Percentiles rank a stretch among this genome's conserved stretches.
These are phyloP conservation scores for Gnomoniopsis smithogilvyi DNA, from an alignment of 2,329 filamentous ascomycete species.

Conservation along the genomic window DNA sequence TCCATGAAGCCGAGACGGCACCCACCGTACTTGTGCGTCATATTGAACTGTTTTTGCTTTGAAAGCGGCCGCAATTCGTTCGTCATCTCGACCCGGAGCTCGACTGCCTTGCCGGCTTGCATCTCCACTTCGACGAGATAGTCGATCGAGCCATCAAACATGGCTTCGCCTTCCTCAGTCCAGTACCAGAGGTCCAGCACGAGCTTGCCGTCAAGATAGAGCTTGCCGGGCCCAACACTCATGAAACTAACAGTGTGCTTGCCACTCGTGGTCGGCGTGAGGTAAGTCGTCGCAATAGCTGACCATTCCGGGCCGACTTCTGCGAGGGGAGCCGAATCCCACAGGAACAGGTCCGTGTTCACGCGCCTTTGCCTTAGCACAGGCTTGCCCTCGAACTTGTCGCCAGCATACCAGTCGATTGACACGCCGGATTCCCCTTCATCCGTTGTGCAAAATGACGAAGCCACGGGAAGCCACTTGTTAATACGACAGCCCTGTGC, in stretches of 20 bases:
- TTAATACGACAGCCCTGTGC: conserved; percentile 61
- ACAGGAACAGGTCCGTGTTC: conserved; percentile 67
- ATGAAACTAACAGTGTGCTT: conserved; percentile 66
- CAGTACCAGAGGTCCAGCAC: conserved; percentile 66
- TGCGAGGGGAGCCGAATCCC: conserved; percentile 63
- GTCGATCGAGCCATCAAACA: conserved; percentile 67
- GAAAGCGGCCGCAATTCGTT: conserved; percentile 61
- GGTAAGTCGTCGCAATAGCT: conserved; percentile 56
- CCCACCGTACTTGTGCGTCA: conserved; percentile 65
- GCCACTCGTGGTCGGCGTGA: conserved; percentile 57
- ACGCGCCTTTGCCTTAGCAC: conserved; percentile 55
- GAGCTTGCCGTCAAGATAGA: conserved; percentile 58
- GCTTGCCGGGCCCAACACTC: conserved; percentile 60
- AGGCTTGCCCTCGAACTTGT: conserved; percentile 58
- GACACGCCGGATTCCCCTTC: conserved; percentile 58
- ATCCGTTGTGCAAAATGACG: conserved; percentile 53
- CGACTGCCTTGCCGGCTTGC: conserved; percentile 55
- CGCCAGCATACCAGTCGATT: conserved; percentile 63
- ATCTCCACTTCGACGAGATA: conserved; percentile 59
- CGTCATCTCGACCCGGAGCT: conserved; percentile 63
- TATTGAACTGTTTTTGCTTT: conserved; percentile 55
- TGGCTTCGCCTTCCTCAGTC: conserved; percentile 66
- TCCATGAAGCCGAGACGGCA: conserved; percentile 71
- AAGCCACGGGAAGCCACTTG: conserved; percentile 64
- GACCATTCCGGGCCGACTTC: conserved; percentile 63